Conservation (phyloP, 169 alveolate species). For the Blepharisma undulans region DNA sequence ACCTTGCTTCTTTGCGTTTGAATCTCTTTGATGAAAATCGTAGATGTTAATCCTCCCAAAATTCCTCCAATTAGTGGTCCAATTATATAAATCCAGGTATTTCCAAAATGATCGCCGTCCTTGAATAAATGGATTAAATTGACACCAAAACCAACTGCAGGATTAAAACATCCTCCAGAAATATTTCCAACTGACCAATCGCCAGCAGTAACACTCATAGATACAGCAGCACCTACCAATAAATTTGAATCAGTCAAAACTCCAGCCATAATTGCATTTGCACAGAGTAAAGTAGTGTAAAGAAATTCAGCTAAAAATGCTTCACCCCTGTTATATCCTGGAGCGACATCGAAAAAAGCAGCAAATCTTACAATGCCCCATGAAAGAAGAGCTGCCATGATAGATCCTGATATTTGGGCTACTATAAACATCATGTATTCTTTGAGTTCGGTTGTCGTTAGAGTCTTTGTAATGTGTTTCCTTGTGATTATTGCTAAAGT, state of each 20-base stretch:
- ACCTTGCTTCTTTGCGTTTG: neutral
- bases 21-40: constrained; percentile 2
- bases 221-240: neutral
- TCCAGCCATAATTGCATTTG: neutral
- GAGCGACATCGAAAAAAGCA: neutral
- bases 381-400: constrained; percentile 26
- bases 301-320: constrained; percentile 35
- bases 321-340: neutral
- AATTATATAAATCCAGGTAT: constrained; percentile 32
- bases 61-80: constrained; percentile 28
- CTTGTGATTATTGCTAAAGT: neutral
- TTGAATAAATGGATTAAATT: neutral
- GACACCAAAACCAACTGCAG: constrained; percentile 37
- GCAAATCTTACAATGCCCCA: neutral
- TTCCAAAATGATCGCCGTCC: neutral
- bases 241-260: neutral
- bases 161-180: constrained; percentile 32
- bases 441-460: neutral
- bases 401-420: neutral
- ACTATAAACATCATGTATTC: neutral
- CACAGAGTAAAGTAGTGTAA: constrained; percentile 4
- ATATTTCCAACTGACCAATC: neutral
- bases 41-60: neutral
- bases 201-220: constrained; percentile 22
- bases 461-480: neutral